Conservation (phyloP, 2,329 filamentous ascomycete species). For the Onygenales sp. region DNA sequence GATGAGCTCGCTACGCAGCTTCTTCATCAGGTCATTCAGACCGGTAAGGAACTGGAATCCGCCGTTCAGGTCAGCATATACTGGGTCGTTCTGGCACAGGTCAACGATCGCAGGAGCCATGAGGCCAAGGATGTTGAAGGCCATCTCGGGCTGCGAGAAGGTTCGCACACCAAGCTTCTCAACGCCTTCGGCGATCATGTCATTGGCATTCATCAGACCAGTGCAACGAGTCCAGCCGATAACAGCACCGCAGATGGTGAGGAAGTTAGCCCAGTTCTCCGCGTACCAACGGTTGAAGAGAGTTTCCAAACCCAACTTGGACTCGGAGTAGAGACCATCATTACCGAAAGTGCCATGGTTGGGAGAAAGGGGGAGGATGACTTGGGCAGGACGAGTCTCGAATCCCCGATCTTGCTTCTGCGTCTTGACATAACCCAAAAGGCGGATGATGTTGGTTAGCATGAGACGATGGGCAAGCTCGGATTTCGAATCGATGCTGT, state of each 20-base stretch:
- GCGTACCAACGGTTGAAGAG: conserved; percentile 98
- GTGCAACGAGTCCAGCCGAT: conserved; percentile 99
- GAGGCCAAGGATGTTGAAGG: conserved; percentile 91
- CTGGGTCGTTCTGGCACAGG: conserved; percentile 87
- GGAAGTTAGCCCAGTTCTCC: conserved; percentile 93
- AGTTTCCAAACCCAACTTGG: conserved; percentile 92
- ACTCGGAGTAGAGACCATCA: conserved; percentile 96
- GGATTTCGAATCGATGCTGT: conserved; percentile 91
- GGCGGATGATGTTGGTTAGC: conserved; percentile 90
- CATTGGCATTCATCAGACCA: conserved; percentile 95
- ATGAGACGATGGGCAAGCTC: conserved; percentile 98
- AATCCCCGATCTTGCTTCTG: conserved; percentile 83
- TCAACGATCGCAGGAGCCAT: conserved; percentile 94
- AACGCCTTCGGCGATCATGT: conserved; percentile 92
- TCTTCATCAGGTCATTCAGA: conserved; percentile 87
- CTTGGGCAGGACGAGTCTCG: conserved; percentile 91
- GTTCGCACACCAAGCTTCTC: conserved; percentile 95
- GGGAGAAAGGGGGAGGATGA: conserved; percentile 88
- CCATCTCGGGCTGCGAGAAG: conserved; percentile 99
- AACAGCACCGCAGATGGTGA: conserved; percentile 95
- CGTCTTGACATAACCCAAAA: conserved; percentile 80
- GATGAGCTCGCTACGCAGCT: conserved; percentile 86
- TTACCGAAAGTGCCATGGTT: conserved; percentile 98
- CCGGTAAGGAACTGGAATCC: conserved; percentile 96
- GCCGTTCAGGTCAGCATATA: conserved; percentile 95